Base-by-base conservation (phyloP, 345 rosid genomes). In the Gossypium arboreum region DNA sequence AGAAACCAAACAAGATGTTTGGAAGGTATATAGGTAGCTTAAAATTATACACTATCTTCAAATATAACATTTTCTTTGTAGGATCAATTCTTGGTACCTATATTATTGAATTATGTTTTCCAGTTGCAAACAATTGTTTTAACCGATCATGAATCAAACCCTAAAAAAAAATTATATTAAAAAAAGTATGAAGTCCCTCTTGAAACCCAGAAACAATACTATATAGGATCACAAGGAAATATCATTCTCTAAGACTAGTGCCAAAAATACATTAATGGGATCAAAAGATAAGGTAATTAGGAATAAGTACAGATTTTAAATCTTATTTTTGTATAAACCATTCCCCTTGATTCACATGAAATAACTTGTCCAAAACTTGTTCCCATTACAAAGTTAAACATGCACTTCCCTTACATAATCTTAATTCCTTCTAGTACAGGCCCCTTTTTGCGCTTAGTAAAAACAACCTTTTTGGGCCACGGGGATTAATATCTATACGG, bases 291-390 rank as follows among this genome's bases (percentile, higher is more conserved):
- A 24, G 5, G 16, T 25, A 24, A 59, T 11, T 20, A 29, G 41
- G 50, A 69, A 66, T 24, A 67, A 74, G 24, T 41, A 68, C 61
- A 76, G 48, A 68, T 8, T 56, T 17, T 20, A 48, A 18, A 51
- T 15, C 25, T 52, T 16, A 16, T n/a, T 17, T 22, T 16, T 51
- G 50, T 56, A 69, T 69, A 10, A n/a, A n/a, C 9, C 11, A 41
- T 13, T 24, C 39, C 2, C 55, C 15, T 58, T 41, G 76, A 72
- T 74, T 64, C 81, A 78, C 75, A 72, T 62, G 43, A 75, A 79
- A 59, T 59, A 69, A 75, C 66, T 77, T 52, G 64, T 64, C 61
- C 85, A 80, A 78, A 84, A 80, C 68, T 76, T 59, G 75, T 25
- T 62, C 72, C 43, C 70, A 56, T 74, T 47, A 51, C 43, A 48